A percentile compares a stretch with the other conserved stretches of the same genome.
phyloP scores from a whole-genome alignment of 78 protist genomes.

The Dictyostelium citrinum region DNA sequence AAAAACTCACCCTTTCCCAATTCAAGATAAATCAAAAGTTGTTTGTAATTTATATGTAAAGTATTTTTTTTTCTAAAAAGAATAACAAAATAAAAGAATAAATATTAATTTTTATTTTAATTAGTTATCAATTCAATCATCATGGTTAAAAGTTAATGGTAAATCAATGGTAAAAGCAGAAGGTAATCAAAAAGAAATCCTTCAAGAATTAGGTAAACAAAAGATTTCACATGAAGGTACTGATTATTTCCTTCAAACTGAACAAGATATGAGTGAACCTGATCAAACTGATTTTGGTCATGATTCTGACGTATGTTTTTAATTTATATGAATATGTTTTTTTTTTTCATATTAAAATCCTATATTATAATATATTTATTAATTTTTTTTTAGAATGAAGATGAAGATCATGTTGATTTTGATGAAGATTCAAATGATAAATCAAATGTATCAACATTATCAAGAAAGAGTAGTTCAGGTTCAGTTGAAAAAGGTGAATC shows the following conservation, averaged over 20 bases:
- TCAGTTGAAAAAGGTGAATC: conserved; percentile 7
- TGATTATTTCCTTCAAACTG: conserved; percentile 63
- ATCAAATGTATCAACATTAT: conserved; percentile 32
- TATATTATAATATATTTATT: background rate
- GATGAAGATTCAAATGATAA: conserved; percentile 47
- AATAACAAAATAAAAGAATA: background rate
- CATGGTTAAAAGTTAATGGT: conserved; percentile 60
- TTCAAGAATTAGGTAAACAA: conserved; percentile 57
- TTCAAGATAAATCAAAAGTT: conserved; percentile 51
- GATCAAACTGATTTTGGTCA: conserved; percentile 67
- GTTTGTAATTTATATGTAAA: conserved; percentile 48
- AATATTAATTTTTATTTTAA: too few relatives aligned
- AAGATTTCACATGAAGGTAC: conserved; percentile 23
- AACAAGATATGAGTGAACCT: conserved; percentile 70
- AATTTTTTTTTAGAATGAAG: background rate
- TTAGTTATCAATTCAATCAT: conserved; percentile 58
- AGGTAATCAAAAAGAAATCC: conserved; percentile 65
- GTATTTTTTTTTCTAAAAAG: background rate
- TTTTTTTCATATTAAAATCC: background rate
- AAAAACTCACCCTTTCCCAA: conserved; percentile 59
- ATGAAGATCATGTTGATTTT: conserved; percentile 59
- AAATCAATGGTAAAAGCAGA: conserved; percentile 65
- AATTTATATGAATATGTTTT: background rate
- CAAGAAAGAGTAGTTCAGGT: conserved; percentile 2
- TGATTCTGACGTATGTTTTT: conserved; percentile 38